Conservation (phyloP, 768 basidiomycete species). For the Psilocybe subaeruginosa region DNA sequence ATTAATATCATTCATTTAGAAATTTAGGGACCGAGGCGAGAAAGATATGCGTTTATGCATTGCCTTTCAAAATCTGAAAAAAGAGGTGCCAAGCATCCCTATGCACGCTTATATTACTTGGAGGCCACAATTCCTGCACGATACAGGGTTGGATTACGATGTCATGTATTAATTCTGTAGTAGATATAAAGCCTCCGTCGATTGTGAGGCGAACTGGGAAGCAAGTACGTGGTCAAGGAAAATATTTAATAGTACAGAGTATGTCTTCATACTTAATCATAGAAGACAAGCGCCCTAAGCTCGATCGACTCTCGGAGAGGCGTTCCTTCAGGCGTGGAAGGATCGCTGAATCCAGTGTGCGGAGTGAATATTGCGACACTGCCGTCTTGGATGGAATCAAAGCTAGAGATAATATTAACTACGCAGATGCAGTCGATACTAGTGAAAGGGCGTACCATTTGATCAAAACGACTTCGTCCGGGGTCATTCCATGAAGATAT, state of each 20-base stretch:
- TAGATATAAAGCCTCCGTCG: too few species aligned
- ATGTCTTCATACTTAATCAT: conserved; percentile 36
- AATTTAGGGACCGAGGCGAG: neutral
- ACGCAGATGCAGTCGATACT: neutral
- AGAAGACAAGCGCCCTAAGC: conserved; percentile 65
- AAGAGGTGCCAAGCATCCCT: neutral
- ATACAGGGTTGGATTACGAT: neutral
- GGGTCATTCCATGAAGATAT: conserved; percentile 45
- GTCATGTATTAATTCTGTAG: neutral
- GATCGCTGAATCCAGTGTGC: conserved; percentile 65
- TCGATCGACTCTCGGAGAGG: conserved; percentile 63
- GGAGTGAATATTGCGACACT: conserved; percentile 59
- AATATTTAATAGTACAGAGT: neutral
- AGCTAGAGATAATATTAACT: conserved; percentile 13
- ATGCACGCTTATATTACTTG: neutral
- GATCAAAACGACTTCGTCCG: conserved; percentile 53
- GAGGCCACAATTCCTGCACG: neutral
- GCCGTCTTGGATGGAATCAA: conserved; percentile 40
- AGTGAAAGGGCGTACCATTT: conserved; percentile 34
- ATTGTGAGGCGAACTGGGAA: too few species aligned
- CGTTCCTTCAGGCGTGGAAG: conserved; percentile 50
- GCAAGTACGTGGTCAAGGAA: too few species aligned
- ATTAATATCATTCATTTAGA: neutral
- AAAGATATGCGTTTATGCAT: neutral
- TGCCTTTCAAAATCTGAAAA: neutral